Conservation (phyloP, 805 yeast genomes). For the Starmerella ratchasimensis region DNA sequence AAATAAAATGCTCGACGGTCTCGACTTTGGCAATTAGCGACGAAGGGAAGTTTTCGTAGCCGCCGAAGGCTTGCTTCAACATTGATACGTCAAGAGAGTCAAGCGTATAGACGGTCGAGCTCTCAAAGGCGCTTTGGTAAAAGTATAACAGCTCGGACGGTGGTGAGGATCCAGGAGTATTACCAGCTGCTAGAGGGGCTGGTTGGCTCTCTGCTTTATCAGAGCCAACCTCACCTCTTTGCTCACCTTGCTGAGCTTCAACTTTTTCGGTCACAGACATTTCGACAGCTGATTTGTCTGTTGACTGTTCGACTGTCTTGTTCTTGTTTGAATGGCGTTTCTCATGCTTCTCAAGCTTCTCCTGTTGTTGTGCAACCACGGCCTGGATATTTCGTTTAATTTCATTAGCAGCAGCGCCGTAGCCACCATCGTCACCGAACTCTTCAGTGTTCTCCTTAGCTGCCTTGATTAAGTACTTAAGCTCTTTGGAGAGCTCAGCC, state of each 20-base stretch:
- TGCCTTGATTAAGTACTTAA: slow-evolving; percentile 37
- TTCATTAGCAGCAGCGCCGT: slow-evolving; percentile 12
- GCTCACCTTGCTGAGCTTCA: too few relatives aligned
- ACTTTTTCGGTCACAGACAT: too few relatives aligned
- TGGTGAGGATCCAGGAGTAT: too few relatives aligned
- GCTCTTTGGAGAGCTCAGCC: slow-evolving; percentile 47
- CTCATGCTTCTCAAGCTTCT: neutral
- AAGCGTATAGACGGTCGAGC: slow-evolving; percentile 51
- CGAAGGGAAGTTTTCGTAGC: slow-evolving; percentile 56
- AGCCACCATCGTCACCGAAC: slow-evolving; percentile 18
- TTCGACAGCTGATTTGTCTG: too few relatives aligned
- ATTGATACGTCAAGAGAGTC: slow-evolving; percentile 72
- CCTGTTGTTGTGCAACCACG: neutral
- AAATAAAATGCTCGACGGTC: slow-evolving; percentile 53
- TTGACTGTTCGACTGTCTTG: too few relatives aligned
- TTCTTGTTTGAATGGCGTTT: too few relatives aligned
- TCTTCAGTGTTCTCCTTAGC: slow-evolving; percentile 36
- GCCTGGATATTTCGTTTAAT: slow-evolving; percentile 5
- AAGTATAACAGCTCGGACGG: too few relatives aligned
- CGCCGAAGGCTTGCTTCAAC: slow-evolving; percentile 45
- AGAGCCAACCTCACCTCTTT: too few relatives aligned
- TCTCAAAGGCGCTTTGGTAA: slow-evolving; percentile 64
- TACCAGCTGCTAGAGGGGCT: neutral
- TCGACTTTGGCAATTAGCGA: slow-evolving; percentile 49
- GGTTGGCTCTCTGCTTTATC: neutral